Conservation (phyloP, 2,329 filamentous ascomycete species). For the Diplodia mutila region DNA sequence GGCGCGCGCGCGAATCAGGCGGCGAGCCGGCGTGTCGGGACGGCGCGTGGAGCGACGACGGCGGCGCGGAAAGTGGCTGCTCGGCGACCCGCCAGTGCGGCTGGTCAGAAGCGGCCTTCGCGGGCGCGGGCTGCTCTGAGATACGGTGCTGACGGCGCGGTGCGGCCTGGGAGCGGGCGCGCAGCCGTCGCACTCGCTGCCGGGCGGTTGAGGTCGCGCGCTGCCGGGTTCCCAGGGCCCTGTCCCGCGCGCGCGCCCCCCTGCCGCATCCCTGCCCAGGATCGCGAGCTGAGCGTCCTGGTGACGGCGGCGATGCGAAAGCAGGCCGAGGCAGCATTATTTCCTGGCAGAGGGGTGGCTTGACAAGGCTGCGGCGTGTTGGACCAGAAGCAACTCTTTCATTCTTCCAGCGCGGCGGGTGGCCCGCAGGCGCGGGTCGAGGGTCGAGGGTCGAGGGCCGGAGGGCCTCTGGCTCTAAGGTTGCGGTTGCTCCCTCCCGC, state of each 20-base stretch:
- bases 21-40: constrained; percentile 2
- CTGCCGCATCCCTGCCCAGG: constrained; percentile 1
- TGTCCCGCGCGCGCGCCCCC: background rate
- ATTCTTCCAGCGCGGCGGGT: background rate
- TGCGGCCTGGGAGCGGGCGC: background rate
- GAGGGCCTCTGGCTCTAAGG: background rate
- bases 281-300: constrained; percentile 19
- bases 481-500: constrained; percentile 9
- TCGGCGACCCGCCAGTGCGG: background rate
- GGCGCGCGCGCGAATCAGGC: constrained; percentile 8
- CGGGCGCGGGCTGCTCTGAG: background rate
- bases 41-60: background rate
- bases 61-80: background rate
- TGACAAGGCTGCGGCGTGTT: background rate
- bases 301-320: background rate
- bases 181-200: constrained; percentile 3
- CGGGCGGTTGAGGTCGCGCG: constrained; percentile 9
- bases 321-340: background rate
- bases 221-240: background rate
- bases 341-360: background rate
- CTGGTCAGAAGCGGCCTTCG: background rate
- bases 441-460: no score
- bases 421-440: background rate
- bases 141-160: constrained; percentile 12
- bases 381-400: background rate